phyloP scores from a whole-genome alignment of 345 rosid species.

The Eucalyptus cloeziana region DNA sequence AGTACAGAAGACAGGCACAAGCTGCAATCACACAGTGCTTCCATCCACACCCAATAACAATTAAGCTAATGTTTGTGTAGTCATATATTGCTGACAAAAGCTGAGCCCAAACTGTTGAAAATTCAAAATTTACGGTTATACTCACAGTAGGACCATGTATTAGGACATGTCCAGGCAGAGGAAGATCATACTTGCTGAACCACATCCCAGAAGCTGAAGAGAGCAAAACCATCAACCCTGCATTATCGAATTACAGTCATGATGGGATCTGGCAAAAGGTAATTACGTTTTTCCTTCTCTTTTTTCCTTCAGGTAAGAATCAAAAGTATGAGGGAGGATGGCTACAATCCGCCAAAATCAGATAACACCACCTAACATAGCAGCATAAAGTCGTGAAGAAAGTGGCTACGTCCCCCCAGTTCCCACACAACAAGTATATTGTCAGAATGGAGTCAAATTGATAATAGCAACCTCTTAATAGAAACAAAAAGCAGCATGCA shows the following conservation, averaged over 20 bases:
- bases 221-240: constrained; percentile 63
- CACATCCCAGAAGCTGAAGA: constrained; percentile 68
- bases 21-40: not conserved
- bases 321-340: not conserved
- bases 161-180: constrained; percentile 87
- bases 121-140: not conserved
- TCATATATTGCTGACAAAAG: not conserved
- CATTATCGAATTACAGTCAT: not conserved
- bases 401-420: not conserved
- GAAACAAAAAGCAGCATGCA: not conserved
- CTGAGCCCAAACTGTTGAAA: not conserved
- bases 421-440: not conserved
- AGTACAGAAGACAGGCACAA: not conserved
- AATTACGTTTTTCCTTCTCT: not conserved
- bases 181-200: constrained; percentile 53
- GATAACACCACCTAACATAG: not conserved
- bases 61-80: not conserved
- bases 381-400: not conserved
- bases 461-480: not conserved
- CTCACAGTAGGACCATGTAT: constrained; percentile 94
- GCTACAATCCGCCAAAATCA: not conserved
- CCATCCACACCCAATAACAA: not conserved
- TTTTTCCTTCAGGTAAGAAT: not conserved
- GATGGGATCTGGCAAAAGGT: not conserved
- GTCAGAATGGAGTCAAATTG: not conserved